A percentile compares a stretch with the other conserved stretches of the same genome.
phyloP scores from a whole-genome alignment of 2,329 filamentous ascomycete species.

The Paramyrothecium roridum region DNA sequence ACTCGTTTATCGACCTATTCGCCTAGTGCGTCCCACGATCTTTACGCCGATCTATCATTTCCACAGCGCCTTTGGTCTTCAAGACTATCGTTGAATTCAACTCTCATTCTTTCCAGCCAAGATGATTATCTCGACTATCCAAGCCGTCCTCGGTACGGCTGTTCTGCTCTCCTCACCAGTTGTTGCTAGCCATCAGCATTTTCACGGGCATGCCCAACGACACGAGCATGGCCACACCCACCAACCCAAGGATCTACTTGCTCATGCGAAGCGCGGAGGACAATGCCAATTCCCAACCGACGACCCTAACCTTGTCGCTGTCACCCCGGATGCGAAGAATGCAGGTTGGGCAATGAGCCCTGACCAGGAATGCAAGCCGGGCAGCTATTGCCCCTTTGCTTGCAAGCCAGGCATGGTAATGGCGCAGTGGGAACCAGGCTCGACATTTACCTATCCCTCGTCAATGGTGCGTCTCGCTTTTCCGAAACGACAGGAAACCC shows the following conservation, averaged over 20 bases:
- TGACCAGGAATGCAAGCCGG: slow-evolving; percentile 64
- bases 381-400: slow-evolving; percentile 72
- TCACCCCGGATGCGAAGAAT: slow-evolving; percentile 64
- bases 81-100: neutral
- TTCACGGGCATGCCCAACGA: slow-evolving; percentile 34
- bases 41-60: neutral
- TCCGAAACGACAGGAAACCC: neutral
- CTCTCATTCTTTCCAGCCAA: slow-evolving; percentile 16
- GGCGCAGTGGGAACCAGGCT: slow-evolving; percentile 73
- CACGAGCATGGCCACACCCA: slow-evolving; percentile 28
- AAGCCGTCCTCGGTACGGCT: slow-evolving; percentile 47
- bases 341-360: slow-evolving; percentile 79
- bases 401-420: slow-evolving; percentile 74
- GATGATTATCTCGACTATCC: slow-evolving; percentile 53
- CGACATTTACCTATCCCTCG: slow-evolving; percentile 64
- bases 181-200: slow-evolving; percentile 29
- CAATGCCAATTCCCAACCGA: slow-evolving; percentile 62
- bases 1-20: neutral
- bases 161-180: slow-evolving; percentile 41
- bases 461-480: slow-evolving; percentile 62
- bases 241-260: slow-evolving; percentile 13
- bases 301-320: slow-evolving; percentile 61
- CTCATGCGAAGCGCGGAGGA: slow-evolving; percentile 48
- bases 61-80: neutral
- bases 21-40: neutral